Conservation (phyloP, 192 early-diverging fungal genomes). For the Entomortierella beljakovae region DNA sequence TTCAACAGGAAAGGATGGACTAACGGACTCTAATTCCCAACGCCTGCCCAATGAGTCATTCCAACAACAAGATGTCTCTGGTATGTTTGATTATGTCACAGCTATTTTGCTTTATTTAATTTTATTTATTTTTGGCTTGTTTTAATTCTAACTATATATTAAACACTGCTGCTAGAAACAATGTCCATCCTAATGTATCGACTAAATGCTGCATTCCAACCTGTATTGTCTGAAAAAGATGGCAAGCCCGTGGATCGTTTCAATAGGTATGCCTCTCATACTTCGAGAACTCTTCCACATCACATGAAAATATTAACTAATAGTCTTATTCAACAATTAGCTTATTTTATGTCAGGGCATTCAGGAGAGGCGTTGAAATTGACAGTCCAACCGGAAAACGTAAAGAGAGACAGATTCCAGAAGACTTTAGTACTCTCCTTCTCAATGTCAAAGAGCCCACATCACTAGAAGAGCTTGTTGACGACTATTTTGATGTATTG, state of each 20-base stretch:
- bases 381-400: conserved; percentile 46
- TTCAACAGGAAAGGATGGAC: conserved; percentile 16
- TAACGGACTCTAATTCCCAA: not conserved
- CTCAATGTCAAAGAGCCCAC: conserved; percentile 59
- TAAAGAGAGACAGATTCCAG: conserved; percentile 52
- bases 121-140: not conserved
- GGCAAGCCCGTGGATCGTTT: conserved; percentile 33
- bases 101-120: not conserved
- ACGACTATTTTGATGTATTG: conserved; percentile 66
- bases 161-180: conserved; percentile 64
- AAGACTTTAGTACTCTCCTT: conserved; percentile 62
- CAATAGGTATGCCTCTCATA: conserved; percentile 25
- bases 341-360: conserved; percentile 66
- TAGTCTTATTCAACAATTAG: not conserved
- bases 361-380: conserved; percentile 54
- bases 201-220: conserved; percentile 69
- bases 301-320: not conserved
- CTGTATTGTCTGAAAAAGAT: conserved; percentile 19
- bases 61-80: conserved; percentile 79
- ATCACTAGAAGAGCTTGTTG: conserved; percentile 66
- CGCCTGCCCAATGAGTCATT: not conserved
- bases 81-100: conserved; percentile 18
- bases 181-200: conserved; percentile 75
- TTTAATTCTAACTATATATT: not conserved
- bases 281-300: too few species aligned